Percentiles rank a stretch among this genome's conserved stretches.
Conservation (phyloP, 1,284 basidiomycete species). For the Cutaneotrichosporon mucoides region DNA sequence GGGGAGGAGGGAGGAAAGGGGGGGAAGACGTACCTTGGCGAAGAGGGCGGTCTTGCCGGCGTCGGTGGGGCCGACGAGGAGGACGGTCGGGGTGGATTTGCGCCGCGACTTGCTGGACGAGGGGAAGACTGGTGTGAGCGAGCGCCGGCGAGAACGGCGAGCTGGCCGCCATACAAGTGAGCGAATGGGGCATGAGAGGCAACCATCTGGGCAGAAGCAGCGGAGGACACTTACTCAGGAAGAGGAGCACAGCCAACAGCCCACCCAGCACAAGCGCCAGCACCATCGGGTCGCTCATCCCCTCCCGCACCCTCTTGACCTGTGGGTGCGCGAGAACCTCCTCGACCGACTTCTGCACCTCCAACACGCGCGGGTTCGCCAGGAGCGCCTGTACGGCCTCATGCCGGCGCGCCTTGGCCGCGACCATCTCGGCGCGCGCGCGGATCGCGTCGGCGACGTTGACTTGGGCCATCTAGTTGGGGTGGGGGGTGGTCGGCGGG, state of each 20-base stretch:
- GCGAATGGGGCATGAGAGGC: no score
- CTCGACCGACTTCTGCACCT: not conserved
- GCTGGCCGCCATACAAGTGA: no score
- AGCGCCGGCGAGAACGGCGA: no score
- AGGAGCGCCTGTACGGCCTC: conserved; percentile 5
- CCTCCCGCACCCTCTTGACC: no score
- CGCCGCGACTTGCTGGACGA: conserved; percentile 12
- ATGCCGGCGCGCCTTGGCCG: conserved; percentile 1
- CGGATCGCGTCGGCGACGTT: not conserved
- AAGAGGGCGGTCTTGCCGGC: conserved; percentile 46
- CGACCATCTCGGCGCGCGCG: conserved; percentile 3
- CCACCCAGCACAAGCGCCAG: no score
- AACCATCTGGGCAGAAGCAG: no score
- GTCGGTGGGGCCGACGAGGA: conserved; percentile 42
- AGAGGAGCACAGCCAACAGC: no score
- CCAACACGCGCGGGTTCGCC: conserved; percentile 7
- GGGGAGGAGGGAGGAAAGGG: no score
- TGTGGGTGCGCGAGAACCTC: no score
- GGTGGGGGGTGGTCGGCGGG: no score
- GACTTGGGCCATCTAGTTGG: not conserved
- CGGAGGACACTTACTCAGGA: no score
- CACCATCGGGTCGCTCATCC: no score
- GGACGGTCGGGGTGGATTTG: conserved; percentile 31
- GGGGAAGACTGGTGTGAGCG: conserved; percentile 8
- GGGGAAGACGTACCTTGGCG: conserved; percentile 30